Evolutionary conservation across 345 rosid genomes (phyloP), one percentile per base, ranked within the genome.

Genomic region (Acer negundo): DNA sequence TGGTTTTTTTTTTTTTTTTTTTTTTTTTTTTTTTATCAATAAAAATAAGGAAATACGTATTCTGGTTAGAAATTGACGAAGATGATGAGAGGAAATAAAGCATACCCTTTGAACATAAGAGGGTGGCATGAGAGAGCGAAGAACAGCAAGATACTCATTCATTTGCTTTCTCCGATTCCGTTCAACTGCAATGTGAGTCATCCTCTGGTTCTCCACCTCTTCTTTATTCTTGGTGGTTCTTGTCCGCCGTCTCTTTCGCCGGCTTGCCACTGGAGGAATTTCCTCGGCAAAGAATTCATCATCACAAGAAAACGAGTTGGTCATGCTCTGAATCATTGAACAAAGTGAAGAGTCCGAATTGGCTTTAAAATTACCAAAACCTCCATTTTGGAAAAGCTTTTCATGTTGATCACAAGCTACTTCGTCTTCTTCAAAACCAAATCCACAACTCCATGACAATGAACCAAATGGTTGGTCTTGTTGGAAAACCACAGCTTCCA

Each of bases 161-260:
- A 92, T 92, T 77, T 85, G 97, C 78, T 82, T 89, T 77, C 97
- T 84, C 67, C 97, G 80, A 59, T 89, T 89, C 73, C 97, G 91
- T 73, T 92, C 95, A 17, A 91, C 90, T 16, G 84, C 77, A 80
- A 92, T 91, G 84, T 92, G 97, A 62, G 82, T 86, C 83, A 85
- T 86, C 80, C 97, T 91, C 79, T 89, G 95, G 23, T 73, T 86
- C 86, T 90, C 92, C 70, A 85, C 84, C 73, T 91, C 91, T 28
- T 87, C 86, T 66, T 66, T 75, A 80, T 82, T 86, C 79, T 83
- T 89, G 40, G 78, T 78, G 63, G 61, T 75, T 79, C 77, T 85
- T 23, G 75, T 69, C 20, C 85, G 86, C 83, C 86, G 75, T 82
- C 90, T 85, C 80, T 71, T 88, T 77, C 85, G 66, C 77, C 83